These are phyloP conservation scores for Hericium rajendrae DNA, from an alignment of 768 basidiomycete genomes.

Conservation along the genomic window DNA sequence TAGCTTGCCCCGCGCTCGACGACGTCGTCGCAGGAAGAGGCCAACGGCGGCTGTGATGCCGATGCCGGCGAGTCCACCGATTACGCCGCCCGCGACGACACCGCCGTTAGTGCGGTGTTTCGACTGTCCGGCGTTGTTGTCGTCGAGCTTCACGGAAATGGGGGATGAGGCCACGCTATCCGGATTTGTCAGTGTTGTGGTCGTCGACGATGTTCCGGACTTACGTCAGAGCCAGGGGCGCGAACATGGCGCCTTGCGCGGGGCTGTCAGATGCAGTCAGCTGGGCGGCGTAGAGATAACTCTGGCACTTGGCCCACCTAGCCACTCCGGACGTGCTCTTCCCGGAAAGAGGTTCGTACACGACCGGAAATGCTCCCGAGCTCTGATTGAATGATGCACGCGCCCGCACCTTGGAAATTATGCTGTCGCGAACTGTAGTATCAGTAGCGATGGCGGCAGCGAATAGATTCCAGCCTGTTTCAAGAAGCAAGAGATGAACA, in stretches of 20 bases:
- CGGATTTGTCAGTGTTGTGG: background rate
- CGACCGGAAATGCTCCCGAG: slow-evolving; percentile 2
- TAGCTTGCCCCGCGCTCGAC: background rate
- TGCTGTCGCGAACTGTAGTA: background rate
- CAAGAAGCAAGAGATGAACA: background rate
- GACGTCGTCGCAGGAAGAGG: background rate
- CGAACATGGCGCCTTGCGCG: slow-evolving; percentile 16
- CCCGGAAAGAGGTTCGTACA: background rate
- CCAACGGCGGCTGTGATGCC: background rate
- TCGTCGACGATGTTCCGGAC: background rate
- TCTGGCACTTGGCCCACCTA: slow-evolving; percentile 2
- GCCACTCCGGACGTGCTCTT: background rate
- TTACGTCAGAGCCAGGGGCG: slow-evolving; percentile 16
- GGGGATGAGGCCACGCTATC: background rate
- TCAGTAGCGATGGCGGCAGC: slow-evolving; percentile 3
- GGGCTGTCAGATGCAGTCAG: slow-evolving; percentile 7
- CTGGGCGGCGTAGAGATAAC: too few species aligned
- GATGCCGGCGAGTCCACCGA: slow-evolving; percentile 5
- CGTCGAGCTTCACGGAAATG: background rate
- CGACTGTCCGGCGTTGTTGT: background rate
- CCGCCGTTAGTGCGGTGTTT: background rate
- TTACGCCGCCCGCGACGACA: slow-evolving; percentile 8
- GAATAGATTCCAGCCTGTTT: slow-evolving; percentile 6
- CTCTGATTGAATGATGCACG: slow-evolving; percentile 2
- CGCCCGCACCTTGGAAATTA: slow-evolving; percentile 5